phyloP scores from a whole-genome alignment of 345 rosid genomes.

The Rhizophora mangle region DNA sequence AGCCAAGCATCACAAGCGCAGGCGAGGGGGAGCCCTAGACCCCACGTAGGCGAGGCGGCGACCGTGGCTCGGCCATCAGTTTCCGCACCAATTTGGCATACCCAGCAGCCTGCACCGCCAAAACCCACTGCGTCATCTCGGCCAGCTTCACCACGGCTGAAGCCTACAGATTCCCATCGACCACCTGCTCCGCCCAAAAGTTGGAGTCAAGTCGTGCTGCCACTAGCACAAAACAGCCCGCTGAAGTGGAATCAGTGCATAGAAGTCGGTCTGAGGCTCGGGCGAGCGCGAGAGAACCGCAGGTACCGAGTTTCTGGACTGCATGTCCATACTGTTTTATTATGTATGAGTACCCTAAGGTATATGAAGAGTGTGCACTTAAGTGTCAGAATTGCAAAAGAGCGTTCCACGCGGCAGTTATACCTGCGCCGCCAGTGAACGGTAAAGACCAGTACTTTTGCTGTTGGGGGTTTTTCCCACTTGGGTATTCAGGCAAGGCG shows the following conservation, averaged over 20 bases:
- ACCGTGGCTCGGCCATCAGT: neutral
- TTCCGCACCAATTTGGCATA: neutral
- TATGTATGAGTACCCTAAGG: slow-evolving; percentile 72
- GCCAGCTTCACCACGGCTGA: too few relatives aligned
- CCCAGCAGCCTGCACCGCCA: neutral
- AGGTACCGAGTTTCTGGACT: slow-evolving; percentile 73
- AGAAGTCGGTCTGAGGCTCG: neutral
- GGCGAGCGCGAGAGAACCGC: slow-evolving; percentile 22
- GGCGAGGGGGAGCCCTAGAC: slow-evolving; percentile 2
- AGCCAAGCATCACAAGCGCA: neutral
- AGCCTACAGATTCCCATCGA: too few relatives aligned
- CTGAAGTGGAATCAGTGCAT: neutral
- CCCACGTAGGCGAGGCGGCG: neutral
- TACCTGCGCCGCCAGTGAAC: slow-evolving; percentile 57
- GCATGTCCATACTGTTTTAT: slow-evolving; percentile 83
- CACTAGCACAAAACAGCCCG: neutral
- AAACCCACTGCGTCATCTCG: neutral
- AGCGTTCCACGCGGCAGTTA: slow-evolving; percentile 69
- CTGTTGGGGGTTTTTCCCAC: slow-evolving; percentile 73
- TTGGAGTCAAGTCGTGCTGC: neutral
- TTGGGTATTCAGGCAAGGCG: slow-evolving; percentile 51
- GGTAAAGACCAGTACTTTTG: slow-evolving; percentile 61
- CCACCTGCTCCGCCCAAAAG: neutral
- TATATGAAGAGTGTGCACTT: slow-evolving; percentile 72
- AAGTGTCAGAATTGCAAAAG: slow-evolving; percentile 76